phyloP scores from a whole-genome alignment of 768 basidiomycete genomes.

The Tricholoma sp. region DNA sequence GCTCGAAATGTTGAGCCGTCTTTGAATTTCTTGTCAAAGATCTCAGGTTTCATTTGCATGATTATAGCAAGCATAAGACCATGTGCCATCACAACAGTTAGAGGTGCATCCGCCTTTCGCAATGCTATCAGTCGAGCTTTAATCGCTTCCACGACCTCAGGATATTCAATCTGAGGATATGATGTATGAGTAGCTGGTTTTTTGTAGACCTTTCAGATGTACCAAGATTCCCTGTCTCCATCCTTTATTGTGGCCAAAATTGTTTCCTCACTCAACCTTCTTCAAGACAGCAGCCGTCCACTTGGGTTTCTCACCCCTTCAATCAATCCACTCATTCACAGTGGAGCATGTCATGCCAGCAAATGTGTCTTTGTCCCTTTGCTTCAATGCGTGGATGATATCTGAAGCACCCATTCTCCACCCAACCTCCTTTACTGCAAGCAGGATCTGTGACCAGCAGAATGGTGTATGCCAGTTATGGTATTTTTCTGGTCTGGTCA shows the following conservation, averaged over 20 bases:
- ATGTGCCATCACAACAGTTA: conserved; percentile 21
- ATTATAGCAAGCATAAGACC: conserved; percentile 24
- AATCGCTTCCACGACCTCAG: too few relatives aligned
- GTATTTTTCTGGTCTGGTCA: background rate
- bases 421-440: background rate
- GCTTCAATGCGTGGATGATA: background rate
- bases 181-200: too few relatives aligned
- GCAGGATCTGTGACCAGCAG: background rate
- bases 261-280: conserved; percentile 6
- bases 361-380: conserved; percentile 2
- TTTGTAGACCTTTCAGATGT: too few relatives aligned
- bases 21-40: too few relatives aligned
- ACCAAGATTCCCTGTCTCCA: conserved; percentile 16
- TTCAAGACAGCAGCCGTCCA: conserved; percentile 15
- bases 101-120: too few relatives aligned
- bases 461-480: background rate
- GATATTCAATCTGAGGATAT: too few relatives aligned
- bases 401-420: background rate
- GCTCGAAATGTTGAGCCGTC: background rate
- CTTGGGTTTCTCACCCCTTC: conserved; percentile 6
- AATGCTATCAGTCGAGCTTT: too few relatives aligned
- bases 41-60: too few relatives aligned
- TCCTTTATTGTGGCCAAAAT: conserved; percentile 11
- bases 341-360: conserved; percentile 8
- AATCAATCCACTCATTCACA: conserved; percentile 22